Conservation (phyloP, 305 asterid genomes). For the Plantago rigida region DNA sequence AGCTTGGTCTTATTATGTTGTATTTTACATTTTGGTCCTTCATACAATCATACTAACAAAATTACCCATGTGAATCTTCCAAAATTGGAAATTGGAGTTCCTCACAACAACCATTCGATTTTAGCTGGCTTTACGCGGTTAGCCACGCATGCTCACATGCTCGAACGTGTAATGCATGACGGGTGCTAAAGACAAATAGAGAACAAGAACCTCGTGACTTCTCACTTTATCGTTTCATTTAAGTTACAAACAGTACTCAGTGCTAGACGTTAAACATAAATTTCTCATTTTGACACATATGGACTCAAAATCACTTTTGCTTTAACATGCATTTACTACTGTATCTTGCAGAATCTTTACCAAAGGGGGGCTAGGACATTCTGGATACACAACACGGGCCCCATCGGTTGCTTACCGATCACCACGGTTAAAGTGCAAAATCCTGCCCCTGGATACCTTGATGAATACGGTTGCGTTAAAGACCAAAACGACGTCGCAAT, state of each 20-base stretch:
- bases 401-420: slow-evolving; percentile 45
- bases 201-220: not conserved
- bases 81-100: too few relatives aligned
- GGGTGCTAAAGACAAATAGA: too few relatives aligned
- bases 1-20: not conserved
- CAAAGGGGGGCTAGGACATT: slow-evolving; percentile 49
- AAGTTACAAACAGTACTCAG: not conserved
- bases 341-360: slow-evolving; percentile 40
- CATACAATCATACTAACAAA: too few relatives aligned
- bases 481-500: slow-evolving; percentile 38
- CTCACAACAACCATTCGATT: too few relatives aligned
- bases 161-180: too few relatives aligned
- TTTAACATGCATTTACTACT: not conserved
- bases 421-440: slow-evolving; percentile 21
- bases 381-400: slow-evolving; percentile 68
- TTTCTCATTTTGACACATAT: not conserved
- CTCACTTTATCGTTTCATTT: not conserved
- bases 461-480: slow-evolving; percentile 44
- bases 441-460: slow-evolving; percentile 36
- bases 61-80: too few relatives aligned
- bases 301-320: not conserved
- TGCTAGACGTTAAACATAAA: not conserved
- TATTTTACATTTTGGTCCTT: too few relatives aligned
- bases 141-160: too few relatives aligned
- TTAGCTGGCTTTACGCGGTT: too few relatives aligned